phyloP scores from a whole-genome alignment of 2,329 filamentous ascomycete species.

The Paecilomyces dactylethromorphus region DNA sequence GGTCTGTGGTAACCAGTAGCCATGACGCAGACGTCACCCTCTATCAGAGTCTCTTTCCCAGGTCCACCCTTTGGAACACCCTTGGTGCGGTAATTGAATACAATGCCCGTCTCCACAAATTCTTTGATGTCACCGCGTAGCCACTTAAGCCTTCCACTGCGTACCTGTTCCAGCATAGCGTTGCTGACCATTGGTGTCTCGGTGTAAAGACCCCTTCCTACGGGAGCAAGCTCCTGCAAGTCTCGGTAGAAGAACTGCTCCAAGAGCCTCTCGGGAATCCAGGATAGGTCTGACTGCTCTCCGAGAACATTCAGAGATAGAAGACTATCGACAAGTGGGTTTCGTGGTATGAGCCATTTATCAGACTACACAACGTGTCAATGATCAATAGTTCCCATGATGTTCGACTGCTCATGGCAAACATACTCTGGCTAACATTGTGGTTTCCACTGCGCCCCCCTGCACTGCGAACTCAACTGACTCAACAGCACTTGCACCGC shows the following conservation, averaged over 20 bases:
- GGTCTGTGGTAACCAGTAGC: constrained; percentile 77
- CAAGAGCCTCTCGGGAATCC: constrained; percentile 70
- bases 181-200: constrained; percentile 85
- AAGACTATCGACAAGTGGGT: constrained; percentile 65
- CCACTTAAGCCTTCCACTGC: constrained; percentile 67
- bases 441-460: constrained; percentile 60
- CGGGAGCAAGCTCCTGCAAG: constrained; percentile 64
- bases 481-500: constrained; percentile 75
- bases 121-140: constrained; percentile 70
- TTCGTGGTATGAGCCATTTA: constrained; percentile 83
- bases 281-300: constrained; percentile 66
- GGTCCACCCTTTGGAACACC: constrained; percentile 72
- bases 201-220: constrained; percentile 65
- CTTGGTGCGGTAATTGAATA: constrained; percentile 63
- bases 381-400: background rate
- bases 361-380: constrained; percentile 64
- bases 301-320: constrained; percentile 74
- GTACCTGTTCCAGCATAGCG: constrained; percentile 69
- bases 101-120: constrained; percentile 58
- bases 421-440: background rate
- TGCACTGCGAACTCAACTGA: constrained; percentile 71
- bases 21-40: constrained; percentile 72
- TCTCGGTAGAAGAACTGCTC: constrained; percentile 78
- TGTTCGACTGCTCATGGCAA: background rate
- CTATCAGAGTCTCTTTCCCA: constrained; percentile 57